These are phyloP conservation scores for Bryoerythrophyllum caledonicum DNA, from an alignment of 225 moss, liverwort and hornwort species.

Conservation along the genomic window DNA sequence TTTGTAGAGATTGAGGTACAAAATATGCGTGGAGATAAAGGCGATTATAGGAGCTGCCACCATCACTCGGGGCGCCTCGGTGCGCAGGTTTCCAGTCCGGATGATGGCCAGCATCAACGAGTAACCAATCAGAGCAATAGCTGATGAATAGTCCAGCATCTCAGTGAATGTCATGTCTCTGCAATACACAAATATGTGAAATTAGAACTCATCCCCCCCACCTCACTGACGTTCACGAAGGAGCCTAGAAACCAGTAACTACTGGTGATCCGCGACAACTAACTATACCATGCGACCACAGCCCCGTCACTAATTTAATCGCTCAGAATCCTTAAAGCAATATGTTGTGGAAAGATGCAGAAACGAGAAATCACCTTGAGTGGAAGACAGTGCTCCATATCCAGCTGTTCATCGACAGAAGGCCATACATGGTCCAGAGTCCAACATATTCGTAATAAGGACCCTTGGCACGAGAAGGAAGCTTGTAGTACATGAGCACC, in stretches of 20 bases:
- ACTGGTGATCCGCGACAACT: neutral
- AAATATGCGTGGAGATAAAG: conserved; percentile 85
- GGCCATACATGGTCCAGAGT: conserved; percentile 80
- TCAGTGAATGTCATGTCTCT: conserved; percentile 90
- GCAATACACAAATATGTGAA: conserved; percentile 27
- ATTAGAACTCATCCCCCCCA: neutral
- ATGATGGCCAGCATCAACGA: conserved; percentile 84
- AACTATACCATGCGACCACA: neutral
- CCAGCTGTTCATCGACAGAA: conserved; percentile 93
- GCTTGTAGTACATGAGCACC: conserved; percentile 72
- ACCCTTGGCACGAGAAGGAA: conserved; percentile 68
- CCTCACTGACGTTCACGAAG: conserved; percentile 5
- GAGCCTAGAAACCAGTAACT: neutral
- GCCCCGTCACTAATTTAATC: neutral
- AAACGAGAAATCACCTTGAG: conserved; percentile 60
- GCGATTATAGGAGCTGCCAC: conserved; percentile 88
- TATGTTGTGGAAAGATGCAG: neutral
- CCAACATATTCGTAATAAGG: conserved; percentile 87
- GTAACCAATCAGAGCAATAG: conserved; percentile 85
- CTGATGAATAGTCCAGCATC: conserved; percentile 94
- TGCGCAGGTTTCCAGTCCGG: conserved; percentile 66
- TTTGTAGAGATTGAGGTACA: conserved; percentile 89
- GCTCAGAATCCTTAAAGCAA: neutral
- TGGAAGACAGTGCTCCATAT: conserved; percentile 95
- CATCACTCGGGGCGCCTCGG: conserved; percentile 91